Evolutionary conservation across 1,139 yeast species (phyloP), one percentile per base, ranked within the genome.

Genomic region (Arxiozyma slooffiae): DNA sequence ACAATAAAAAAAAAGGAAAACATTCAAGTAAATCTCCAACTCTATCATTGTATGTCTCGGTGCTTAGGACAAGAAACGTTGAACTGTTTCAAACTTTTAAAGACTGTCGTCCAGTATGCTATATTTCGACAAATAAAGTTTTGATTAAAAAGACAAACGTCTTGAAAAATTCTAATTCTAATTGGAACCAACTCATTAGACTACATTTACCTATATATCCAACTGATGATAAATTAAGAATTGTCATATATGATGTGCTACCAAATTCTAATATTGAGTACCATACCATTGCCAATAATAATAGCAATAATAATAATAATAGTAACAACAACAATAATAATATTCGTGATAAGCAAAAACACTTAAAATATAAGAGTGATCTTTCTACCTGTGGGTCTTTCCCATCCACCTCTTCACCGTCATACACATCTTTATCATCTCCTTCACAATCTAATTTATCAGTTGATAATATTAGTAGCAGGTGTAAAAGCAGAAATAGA

Each of bases 41-140:
- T 9, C 44, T 63, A 41, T 45, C 55, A 11, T 47, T 64, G 48
- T 56, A 53, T 39, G 59, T 61, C 8, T 53, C 56, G 23, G 59
- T 61, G n/a, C 48, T 59, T 1, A 59, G 57, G 30, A 59, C 60
- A 16, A 53, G 52, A 42, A 55, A 60, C 36, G 48, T 63, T 14
- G 63, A 59, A 22, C 40, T 57, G 9, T 51, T 63, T 14, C 53
- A 59, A n/a, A 55, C 53, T 14, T 61, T 63, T 36, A 24, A 16
- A 30, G 54, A 59, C 16, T 63, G 67, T 47, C 60, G 59, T 50
- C 64, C 67, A 1, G 53, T 63, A 2, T 64, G 67, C 49, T 52
- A 61, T 48, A 60, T 62, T 9, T 58, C 60, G 7, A 62, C 64
- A 24, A 60, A 63, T 49, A 57, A 58, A 2, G 55, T 55, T 42